Evolutionary conservation across 1,284 basidiomycete genomes (phyloP).

Genomic region (Phylloporus sp.): DNA sequence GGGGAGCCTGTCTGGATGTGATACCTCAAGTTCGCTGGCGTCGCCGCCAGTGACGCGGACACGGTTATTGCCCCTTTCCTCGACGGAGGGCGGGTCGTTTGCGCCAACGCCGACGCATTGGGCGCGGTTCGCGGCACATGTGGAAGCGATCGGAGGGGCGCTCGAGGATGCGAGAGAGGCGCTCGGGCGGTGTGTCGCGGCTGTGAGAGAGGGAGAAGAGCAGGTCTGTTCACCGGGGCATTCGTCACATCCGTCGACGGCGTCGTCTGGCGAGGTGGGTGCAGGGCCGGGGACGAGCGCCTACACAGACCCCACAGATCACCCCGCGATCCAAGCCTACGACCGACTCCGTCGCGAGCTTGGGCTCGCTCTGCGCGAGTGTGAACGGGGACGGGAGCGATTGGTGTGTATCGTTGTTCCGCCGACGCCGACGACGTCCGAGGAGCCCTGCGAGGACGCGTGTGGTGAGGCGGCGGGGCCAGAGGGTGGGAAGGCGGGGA

Average conservation of each 20-base stretch:
- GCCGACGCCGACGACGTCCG: constrained; percentile 36
- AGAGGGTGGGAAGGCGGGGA: no score
- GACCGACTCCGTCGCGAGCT: constrained; percentile 75
- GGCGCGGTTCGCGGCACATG: constrained; percentile 68
- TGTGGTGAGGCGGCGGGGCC: no score
- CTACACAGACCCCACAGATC: constrained; percentile 29
- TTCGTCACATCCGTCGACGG: constrained; percentile 26
- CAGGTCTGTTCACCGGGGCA: constrained; percentile 23
- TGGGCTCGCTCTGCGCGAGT: constrained; percentile 74
- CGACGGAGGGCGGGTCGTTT: constrained; percentile 48
- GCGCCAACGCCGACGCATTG: constrained; percentile 72
- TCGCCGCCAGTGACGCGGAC: constrained; percentile 15
- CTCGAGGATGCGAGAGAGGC: constrained; percentile 69
- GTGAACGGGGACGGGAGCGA: constrained; percentile 72
- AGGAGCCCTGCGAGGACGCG: not conserved
- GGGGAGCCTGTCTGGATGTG: constrained; percentile 14
- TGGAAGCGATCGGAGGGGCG: constrained; percentile 67
- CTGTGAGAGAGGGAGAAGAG: constrained; percentile 50
- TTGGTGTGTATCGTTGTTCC: constrained; percentile 62
- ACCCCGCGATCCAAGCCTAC: constrained; percentile 65
- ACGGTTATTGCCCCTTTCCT: constrained; percentile 30
- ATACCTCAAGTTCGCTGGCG: constrained; percentile 17
- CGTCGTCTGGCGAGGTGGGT: constrained; percentile 11
- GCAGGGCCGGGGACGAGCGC: not conserved
- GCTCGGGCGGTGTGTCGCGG: constrained; percentile 59